These are phyloP conservation scores for Penicillium sp. DNA, from an alignment of 2,329 filamentous ascomycete genomes.

Conservation along the genomic window DNA sequence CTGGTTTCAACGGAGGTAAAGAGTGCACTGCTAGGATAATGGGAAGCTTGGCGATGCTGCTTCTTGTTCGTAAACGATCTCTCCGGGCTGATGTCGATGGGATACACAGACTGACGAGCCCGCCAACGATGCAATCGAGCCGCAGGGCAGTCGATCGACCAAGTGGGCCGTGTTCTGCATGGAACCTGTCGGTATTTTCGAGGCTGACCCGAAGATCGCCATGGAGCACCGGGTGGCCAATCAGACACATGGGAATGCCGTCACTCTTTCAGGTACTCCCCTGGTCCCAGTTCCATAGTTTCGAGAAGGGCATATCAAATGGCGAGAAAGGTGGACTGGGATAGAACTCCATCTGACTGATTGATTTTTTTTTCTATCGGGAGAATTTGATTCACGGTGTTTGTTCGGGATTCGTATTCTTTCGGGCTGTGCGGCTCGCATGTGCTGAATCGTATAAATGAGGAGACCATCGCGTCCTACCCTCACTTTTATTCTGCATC, in stretches of 20 bases:
- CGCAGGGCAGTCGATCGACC: neutral
- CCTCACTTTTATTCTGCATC: neutral
- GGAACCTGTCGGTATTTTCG: neutral
- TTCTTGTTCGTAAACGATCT: constrained; percentile 21
- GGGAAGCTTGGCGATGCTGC: constrained; percentile 20
- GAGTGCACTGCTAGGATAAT: constrained; percentile 20
- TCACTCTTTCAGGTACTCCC: constrained; percentile 11
- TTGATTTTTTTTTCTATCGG: neutral
- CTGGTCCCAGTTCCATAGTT: neutral
- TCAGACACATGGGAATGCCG: constrained; percentile 8
- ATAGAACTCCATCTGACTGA: neutral
- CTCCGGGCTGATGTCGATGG: neutral
- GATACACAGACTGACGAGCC: neutral
- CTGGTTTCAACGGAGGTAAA: neutral
- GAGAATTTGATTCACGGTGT: neutral
- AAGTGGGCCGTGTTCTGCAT: constrained; percentile 1
- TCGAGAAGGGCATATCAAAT: neutral
- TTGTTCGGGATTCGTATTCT: constrained; percentile 3
- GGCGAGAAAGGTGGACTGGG: neutral
- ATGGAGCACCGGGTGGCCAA: constrained; percentile 4
- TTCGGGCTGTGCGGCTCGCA: neutral
- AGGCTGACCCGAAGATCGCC: constrained; percentile 1
- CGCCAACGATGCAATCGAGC: constrained; percentile 2
- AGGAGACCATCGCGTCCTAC: too few species aligned
- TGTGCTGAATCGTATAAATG: constrained; percentile 1